Base-by-base conservation (phyloP, 129 eudicot species). In the Silybum marianum region DNA sequence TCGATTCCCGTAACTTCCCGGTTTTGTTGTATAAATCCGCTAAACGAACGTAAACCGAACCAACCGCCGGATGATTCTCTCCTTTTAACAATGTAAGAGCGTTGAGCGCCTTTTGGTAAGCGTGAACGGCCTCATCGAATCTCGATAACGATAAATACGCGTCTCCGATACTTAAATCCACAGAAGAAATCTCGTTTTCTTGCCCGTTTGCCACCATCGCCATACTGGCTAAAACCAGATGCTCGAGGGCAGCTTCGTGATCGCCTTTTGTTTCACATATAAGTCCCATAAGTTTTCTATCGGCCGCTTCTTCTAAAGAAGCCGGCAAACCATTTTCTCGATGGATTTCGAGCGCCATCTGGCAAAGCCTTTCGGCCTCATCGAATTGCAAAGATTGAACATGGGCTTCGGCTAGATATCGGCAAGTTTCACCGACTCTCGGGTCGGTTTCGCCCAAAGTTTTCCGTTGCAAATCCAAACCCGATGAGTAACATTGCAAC, bases 151-250 rank as follows among this genome's bases (percentile, higher is more conserved):
- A 91, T 69, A 93, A 81, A 73, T 93, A 93, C 2, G 98, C 79
- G 71, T 93, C 98, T 4, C 98, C 98, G 18, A 93, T 93, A 88
- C 98, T 93, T 79, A 91, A 83, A 83, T 93, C 98, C 23, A 93
- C 92, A 1, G 93, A 86, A 18, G 90, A 92, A 76, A 93, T 96
- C 83, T 93, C 98, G 3, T 81, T 66, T 78, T 93, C 98, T 23
- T 91, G 93, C 63, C 98, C 98, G 38, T 91, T 93, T 7, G 93
- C 96, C 84, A 81, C 88, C 98, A 93, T 89, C 26, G 98, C 92
- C 96, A 93, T 91, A 81, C 98, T 89, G 44, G 98, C 98, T 65
- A 93, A 76, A n/a, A 93, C 98, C 23, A 93, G 85, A 81, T 93
- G 98, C 88, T 91, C 98, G 13, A 93, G 92, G 62, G 98, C 98